Percentiles rank a stretch among this genome's conserved stretches.
phyloP scores from a whole-genome alignment of 1,284 basidiomycete genomes.

The Ceratobasidium sp. region DNA sequence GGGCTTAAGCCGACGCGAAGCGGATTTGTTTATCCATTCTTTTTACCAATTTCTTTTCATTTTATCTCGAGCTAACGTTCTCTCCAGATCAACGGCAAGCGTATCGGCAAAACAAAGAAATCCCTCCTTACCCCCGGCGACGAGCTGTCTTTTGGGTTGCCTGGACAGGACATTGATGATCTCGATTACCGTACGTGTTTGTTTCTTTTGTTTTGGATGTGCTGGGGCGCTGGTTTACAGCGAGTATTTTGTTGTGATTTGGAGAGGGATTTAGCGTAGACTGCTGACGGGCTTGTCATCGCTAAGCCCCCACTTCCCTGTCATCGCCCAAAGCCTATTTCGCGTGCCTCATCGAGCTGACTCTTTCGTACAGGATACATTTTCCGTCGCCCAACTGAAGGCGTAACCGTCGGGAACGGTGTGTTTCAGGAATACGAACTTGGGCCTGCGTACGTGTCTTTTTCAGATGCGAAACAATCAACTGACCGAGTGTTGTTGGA shows the following conservation, averaged over 20 bases:
- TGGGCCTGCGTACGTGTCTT: slow-evolving; percentile 53
- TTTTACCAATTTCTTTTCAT: neutral
- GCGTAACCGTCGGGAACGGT: slow-evolving; percentile 55
- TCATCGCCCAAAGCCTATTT: slow-evolving; percentile 26
- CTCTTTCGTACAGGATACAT: slow-evolving; percentile 53
- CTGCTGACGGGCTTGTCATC: no score
- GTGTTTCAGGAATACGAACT: slow-evolving; percentile 71
- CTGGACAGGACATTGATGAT: slow-evolving; percentile 53
- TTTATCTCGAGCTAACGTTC: neutral
- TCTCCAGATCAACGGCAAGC: slow-evolving; percentile 71
- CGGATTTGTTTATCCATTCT: neutral
- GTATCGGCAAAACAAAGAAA: slow-evolving; percentile 63
- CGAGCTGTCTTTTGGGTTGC: slow-evolving; percentile 79
- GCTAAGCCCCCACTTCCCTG: slow-evolving; percentile 45
- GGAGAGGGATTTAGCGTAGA: no score
- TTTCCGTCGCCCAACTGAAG: slow-evolving; percentile 60
- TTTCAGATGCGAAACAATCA: no score
- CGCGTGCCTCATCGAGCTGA: neutral
- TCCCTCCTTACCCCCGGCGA: slow-evolving; percentile 76
- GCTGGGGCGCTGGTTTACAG: neutral
- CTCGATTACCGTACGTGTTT: slow-evolving; percentile 64
- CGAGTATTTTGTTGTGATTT: no score
- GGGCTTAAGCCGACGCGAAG: neutral
- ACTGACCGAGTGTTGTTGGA: neutral
- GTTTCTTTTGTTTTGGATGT: slow-evolving; percentile 41